Conservation (phyloP, 1,284 basidiomycete genomes). For the Microbotryomycetes sp. region DNA sequence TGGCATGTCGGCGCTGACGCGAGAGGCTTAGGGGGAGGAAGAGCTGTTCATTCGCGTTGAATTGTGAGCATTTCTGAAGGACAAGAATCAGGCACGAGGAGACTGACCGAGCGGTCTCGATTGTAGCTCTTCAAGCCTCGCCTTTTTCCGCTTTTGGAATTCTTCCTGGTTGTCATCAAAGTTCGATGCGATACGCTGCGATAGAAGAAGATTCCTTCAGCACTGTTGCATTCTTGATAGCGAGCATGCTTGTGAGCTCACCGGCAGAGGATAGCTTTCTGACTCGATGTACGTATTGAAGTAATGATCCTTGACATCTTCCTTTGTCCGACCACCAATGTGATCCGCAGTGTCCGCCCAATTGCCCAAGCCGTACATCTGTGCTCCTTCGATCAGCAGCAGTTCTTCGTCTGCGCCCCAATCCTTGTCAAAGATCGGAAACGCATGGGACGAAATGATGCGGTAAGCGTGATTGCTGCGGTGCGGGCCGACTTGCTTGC, state of each 20-base stretch:
- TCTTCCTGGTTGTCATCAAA: conserved; percentile 70
- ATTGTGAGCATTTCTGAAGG: conserved; percentile 45
- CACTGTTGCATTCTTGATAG: background rate
- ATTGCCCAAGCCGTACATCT: conserved; percentile 85
- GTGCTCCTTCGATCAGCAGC: conserved; percentile 80
- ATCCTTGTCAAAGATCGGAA: conserved; percentile 88
- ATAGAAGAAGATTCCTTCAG: no score
- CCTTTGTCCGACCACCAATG: conserved; percentile 77
- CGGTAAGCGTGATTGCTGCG: conserved; percentile 86
- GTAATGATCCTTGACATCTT: conserved; percentile 92
- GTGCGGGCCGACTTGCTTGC: conserved; percentile 80
- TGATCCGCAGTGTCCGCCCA: conserved; percentile 97
- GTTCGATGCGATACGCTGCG: conserved; percentile 57
- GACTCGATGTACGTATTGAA: conserved; percentile 72
- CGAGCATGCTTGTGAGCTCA: conserved; percentile 38
- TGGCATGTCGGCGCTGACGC: conserved; percentile 92
- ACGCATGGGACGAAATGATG: conserved; percentile 86
- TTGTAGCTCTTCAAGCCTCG: conserved; percentile 60
- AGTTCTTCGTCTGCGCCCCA: conserved; percentile 99
- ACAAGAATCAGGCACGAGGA: conserved; percentile 36
- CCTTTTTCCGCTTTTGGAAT: conserved; percentile 79
- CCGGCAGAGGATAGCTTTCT: conserved; percentile 67
- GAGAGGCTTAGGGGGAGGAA: conserved; percentile 54
- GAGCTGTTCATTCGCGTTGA: conserved; percentile 27
- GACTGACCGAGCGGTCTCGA: conserved; percentile 43